Evolutionary conservation across 2,329 filamentous ascomycete genomes (phyloP), one percentile per base, ranked within the genome.

Genomic region (Fonsecaea multimorphosa): DNA sequence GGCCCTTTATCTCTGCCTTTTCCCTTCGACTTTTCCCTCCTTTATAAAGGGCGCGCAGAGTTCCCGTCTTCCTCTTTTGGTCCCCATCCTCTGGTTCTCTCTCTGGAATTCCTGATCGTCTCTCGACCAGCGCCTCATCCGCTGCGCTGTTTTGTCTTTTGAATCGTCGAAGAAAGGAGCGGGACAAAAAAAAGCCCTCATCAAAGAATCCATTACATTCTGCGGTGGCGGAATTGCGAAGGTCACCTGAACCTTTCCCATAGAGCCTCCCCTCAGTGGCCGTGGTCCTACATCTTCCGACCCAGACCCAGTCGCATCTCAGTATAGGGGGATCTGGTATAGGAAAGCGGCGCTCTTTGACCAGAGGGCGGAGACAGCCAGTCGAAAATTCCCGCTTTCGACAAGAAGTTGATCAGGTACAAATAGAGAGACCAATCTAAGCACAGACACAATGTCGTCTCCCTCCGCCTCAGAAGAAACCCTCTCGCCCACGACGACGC

Each of bases 401-500:
- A 40, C 38, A 3, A 40, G 38, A 40, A 5, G 16, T 34, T 34
- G 32, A 7, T 12, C 32, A 34, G 11, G 11, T 34, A 34, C 32
- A 34, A 34, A 34, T 4, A 34, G 32, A 9, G 32, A 12, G 2
- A 2, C 32, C 32, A 34, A 34, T 12, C 32, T 9, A 31, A 31
- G n/a, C n/a, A n/a, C n/a, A n/a, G n/a, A n/a, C 29, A 8, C 3
- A 8, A 44, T 27, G 36, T 32, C 56, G 5, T 32, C 38, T 40
- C 24, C 12, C n/a, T 16, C 55, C 14, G 49, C 58, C 1, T 52
- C 58, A 38, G 58, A 60, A 16, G 58, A 60, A 1, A 7, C 46
- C 22, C 63, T 65, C 22, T 36, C 63, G 11, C 49, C 56, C 2
- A 38, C 46, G n/a, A 55, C 64, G 0, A 58, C 64, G 7, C 58